Percentiles rank a stretch among this genome's conserved stretches.
Evolutionary conservation across 768 basidiomycete genomes (phyloP).

Genomic region (Baorangia bicolor): DNA sequence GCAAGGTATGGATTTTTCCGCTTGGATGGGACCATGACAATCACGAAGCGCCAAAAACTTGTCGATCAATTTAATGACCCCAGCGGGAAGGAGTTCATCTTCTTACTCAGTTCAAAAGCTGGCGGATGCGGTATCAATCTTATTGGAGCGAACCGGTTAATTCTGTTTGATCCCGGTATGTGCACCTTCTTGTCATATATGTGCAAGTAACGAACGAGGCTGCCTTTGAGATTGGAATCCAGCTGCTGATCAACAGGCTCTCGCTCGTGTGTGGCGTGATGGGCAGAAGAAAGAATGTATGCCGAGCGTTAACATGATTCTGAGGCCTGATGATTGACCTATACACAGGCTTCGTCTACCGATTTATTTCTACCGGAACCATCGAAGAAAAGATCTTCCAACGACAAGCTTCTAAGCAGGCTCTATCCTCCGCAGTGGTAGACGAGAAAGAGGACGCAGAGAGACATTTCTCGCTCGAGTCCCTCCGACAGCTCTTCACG

Average conservation of each 20-base stretch:
- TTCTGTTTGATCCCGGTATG: conserved; percentile 90
- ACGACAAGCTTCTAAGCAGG: conserved; percentile 93
- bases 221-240: conserved; percentile 88
- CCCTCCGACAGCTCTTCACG: conserved; percentile 85
- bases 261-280: conserved; percentile 99
- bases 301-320: conserved; percentile 24
- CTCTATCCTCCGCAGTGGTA: conserved; percentile 95
- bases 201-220: not conserved
- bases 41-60: conserved; percentile 89
- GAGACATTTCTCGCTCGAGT: conserved; percentile 89
- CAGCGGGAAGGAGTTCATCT: conserved; percentile 89
- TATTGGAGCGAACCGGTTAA: conserved; percentile 94
- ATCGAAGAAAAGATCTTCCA: conserved; percentile 99
- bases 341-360: conserved; percentile 87
- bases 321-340: not conserved
- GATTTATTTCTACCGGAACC: conserved; percentile 95
- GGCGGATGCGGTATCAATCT: conserved; percentile 97
- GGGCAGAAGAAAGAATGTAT: conserved; percentile 99
- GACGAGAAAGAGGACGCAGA: conserved; percentile 96
- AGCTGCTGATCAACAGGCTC: conserved; percentile 95
- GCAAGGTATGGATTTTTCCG: conserved; percentile 87
- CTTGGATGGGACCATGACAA: conserved; percentile 92
- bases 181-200: not conserved
- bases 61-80: conserved; percentile 97
- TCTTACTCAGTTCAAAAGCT: conserved; percentile 92